Conservation (phyloP, 805 yeast genomes). For the Hemisphaericaspora nanyangensis region DNA sequence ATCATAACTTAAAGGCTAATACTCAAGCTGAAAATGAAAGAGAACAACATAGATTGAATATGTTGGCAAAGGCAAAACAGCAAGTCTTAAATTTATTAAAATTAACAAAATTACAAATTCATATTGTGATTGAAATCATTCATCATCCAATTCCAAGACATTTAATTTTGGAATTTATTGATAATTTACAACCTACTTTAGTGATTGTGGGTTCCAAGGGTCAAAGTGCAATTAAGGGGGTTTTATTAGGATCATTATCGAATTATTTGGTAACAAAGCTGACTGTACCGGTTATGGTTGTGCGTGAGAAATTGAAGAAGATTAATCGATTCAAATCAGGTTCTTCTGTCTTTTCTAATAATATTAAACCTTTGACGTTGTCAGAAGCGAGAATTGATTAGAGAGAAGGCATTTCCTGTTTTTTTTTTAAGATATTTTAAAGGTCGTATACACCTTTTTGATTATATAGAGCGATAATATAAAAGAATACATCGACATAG, state of each 20-base stretch:
- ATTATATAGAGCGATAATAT: too few species aligned
- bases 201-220: constrained; percentile 78
- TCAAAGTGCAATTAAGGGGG: constrained; percentile 67
- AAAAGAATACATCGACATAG: too few species aligned
- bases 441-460: too few species aligned
- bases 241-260: constrained; percentile 66
- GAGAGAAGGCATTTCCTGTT: neutral
- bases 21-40: constrained; percentile 31
- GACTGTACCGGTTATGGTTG: constrained; percentile 79
- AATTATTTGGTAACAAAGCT: constrained; percentile 70
- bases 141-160: constrained; percentile 77
- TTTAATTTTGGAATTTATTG: constrained; percentile 64
- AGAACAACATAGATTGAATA: constrained; percentile 33
- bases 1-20: constrained; percentile 40
- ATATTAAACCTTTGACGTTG: constrained; percentile 48
- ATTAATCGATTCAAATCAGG: constrained; percentile 52
- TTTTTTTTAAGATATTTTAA: too few species aligned
- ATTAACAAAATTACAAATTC: constrained; percentile 67
- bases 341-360: constrained; percentile 50
- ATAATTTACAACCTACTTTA: constrained; percentile 66
- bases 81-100: constrained; percentile 49
- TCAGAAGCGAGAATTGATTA: constrained; percentile 46
- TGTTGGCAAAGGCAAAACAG: constrained; percentile 41
- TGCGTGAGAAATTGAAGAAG: constrained; percentile 66
- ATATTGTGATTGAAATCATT: constrained; percentile 67